A percentile compares a stretch with the other conserved stretches of the same genome.
Conservation (phyloP, 2,329 filamentous ascomycete species). For the Delphinella strobiligena region DNA sequence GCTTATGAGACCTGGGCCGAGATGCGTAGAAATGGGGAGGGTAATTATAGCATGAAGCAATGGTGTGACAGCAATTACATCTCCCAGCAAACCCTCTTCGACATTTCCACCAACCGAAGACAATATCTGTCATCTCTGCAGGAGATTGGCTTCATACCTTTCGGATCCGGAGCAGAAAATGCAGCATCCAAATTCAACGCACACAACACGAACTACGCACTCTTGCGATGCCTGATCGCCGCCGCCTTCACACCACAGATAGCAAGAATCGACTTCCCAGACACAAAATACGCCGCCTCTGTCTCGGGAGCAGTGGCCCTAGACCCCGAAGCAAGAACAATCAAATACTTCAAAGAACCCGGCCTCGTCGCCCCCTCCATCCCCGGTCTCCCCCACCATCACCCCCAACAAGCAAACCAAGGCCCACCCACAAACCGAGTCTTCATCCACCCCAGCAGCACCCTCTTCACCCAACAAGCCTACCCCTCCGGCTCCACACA, state of each 20-base stretch:
- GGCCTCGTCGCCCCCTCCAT: not conserved
- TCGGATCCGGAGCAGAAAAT: constrained; percentile 17
- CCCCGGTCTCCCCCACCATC: constrained; percentile 20
- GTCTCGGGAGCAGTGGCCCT: constrained; percentile 83
- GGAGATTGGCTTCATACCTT: constrained; percentile 66
- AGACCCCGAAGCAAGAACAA: constrained; percentile 81
- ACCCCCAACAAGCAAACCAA: constrained; percentile 45
- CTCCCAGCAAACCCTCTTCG: constrained; percentile 68
- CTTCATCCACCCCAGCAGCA: constrained; percentile 84
- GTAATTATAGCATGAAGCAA: constrained; percentile 49
- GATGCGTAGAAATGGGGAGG: constrained; percentile 44
- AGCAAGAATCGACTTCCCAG: constrained; percentile 81
- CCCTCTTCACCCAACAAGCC: constrained; percentile 66
- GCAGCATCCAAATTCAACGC: constrained; percentile 30
- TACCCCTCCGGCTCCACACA: constrained; percentile 68
- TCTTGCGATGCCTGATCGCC: constrained; percentile 37
- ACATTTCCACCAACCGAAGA: constrained; percentile 74
- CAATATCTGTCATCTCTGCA: constrained; percentile 80
- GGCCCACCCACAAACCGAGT: constrained; percentile 42
- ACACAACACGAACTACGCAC: constrained; percentile 32
- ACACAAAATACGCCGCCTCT: constrained; percentile 86
- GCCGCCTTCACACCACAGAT: constrained; percentile 61
- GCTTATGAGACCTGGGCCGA: constrained; percentile 75
- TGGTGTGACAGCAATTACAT: constrained; percentile 86
- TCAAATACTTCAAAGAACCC: constrained; percentile 72